A percentile compares a stretch with the other conserved stretches of the same genome.
Conservation (phyloP, 495 filamentous ascomycete species). For the Daldinia concentrica region DNA sequence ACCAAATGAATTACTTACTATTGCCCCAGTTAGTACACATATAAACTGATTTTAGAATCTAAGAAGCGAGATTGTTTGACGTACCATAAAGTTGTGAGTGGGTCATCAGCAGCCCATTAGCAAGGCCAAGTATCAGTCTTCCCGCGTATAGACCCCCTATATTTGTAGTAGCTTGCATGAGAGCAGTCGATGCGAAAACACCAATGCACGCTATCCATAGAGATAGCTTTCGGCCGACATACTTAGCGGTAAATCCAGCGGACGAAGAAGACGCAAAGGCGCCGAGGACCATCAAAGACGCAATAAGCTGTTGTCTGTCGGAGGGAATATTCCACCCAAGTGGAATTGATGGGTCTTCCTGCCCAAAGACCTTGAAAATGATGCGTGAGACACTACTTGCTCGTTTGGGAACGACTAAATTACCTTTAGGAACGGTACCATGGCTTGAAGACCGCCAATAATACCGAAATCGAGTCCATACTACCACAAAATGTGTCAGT, state of each 20-base stretch:
- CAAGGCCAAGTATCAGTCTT: slow-evolving; percentile 64
- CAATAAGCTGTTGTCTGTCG: slow-evolving; percentile 64
- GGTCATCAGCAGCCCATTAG: slow-evolving; percentile 67
- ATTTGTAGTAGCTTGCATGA: slow-evolving; percentile 65
- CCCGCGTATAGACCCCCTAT: slow-evolving; percentile 66
- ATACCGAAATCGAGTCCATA: slow-evolving; percentile 71
- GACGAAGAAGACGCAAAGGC: slow-evolving; percentile 66
- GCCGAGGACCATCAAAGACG: slow-evolving; percentile 68
- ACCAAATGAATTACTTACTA: slow-evolving; percentile 20
- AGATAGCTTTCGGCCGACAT: slow-evolving; percentile 57
- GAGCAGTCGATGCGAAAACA: slow-evolving; percentile 59
- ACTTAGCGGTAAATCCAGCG: slow-evolving; percentile 61
- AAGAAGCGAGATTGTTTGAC: neutral
- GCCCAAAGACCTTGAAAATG: slow-evolving; percentile 50
- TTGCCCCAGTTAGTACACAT: neutral
- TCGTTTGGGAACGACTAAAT: neutral
- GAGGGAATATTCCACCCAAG: slow-evolving; percentile 65
- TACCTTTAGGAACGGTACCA: slow-evolving; percentile 67
- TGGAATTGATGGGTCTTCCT: slow-evolving; percentile 51
- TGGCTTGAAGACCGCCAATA: slow-evolving; percentile 69
- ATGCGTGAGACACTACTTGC: neutral
- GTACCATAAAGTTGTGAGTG: slow-evolving; percentile 65
- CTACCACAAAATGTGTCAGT: slow-evolving; percentile 30
- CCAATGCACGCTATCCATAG: slow-evolving; percentile 61
- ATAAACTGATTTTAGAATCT: neutral